Percentiles rank a stretch among this genome's conserved stretches.
These are phyloP conservation scores for Candida takata DNA, from an alignment of 805 yeast genomes.

Conservation along the genomic window DNA sequence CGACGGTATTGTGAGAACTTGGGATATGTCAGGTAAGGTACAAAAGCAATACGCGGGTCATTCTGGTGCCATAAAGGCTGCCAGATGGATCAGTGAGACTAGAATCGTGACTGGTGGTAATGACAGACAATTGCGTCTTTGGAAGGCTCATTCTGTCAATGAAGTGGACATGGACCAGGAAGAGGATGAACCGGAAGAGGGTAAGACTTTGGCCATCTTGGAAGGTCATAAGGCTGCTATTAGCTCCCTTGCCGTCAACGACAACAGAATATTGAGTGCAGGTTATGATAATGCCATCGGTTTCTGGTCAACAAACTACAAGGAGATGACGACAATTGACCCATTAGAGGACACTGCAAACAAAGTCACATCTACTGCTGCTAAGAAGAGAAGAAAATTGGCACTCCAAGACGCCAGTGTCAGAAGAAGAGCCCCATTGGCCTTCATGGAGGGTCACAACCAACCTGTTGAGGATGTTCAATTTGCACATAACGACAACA, in stretches of 20 bases:
- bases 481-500: constrained; percentile 63
- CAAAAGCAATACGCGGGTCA: constrained; percentile 83
- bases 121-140: constrained; percentile 81
- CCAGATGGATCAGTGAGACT: constrained; percentile 68
- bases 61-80: constrained; percentile 77
- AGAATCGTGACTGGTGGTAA: constrained; percentile 80
- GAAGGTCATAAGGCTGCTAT: constrained; percentile 90
- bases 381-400: constrained; percentile 82
- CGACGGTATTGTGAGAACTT: constrained; percentile 90
- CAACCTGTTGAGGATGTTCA: constrained; percentile 84
- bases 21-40: constrained; percentile 75
- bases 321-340: constrained; percentile 69
- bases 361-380: constrained; percentile 59
- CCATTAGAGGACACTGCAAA: constrained; percentile 39
- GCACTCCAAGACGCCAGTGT: constrained; percentile 71
- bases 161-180: constrained; percentile 23
- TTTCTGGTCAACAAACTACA: constrained; percentile 81
- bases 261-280: constrained; percentile 71
- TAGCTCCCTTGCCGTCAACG: constrained; percentile 51
- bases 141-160: constrained; percentile 58
- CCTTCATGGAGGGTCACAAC: constrained; percentile 71
- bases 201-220: constrained; percentile 74
- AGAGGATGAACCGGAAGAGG: constrained; percentile 48
- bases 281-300: constrained; percentile 76
- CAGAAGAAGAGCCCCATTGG: constrained; percentile 75